A percentile compares a stretch with the other conserved stretches of the same genome.
Conservation (phyloP, 83 land plant genomes). For the Picea mariana region DNA sequence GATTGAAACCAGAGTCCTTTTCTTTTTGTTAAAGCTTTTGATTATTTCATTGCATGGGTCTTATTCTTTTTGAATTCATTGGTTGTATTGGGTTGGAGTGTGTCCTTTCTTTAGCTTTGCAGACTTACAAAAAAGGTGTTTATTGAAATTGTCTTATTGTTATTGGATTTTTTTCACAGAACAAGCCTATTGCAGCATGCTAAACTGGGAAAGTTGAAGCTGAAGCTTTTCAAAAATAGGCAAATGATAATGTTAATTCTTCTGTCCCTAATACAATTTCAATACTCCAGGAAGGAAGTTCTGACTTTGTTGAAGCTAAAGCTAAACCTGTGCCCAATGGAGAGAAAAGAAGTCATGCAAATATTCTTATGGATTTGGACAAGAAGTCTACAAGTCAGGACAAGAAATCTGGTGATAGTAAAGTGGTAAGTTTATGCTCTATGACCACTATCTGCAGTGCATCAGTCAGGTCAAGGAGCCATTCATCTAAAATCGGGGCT, state of each 20-base stretch:
- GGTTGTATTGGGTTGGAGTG: background rate
- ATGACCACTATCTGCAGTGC: background rate
- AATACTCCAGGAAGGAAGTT: background rate
- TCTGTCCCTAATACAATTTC: background rate
- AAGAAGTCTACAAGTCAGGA: conserved; percentile 1
- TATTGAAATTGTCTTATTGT: background rate
- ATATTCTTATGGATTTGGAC: background rate
- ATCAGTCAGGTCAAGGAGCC: background rate
- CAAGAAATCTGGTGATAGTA: background rate
- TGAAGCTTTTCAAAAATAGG: background rate
- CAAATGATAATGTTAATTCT: background rate
- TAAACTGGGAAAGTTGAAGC: conserved; percentile 8
- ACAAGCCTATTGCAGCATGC: background rate
- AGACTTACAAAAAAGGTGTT: background rate
- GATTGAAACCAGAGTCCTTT: too few species aligned
- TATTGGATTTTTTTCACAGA: background rate
- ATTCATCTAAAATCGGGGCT: conserved; percentile 3
- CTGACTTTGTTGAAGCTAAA: background rate
- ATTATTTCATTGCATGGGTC: too few species aligned
- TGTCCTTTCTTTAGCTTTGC: background rate
- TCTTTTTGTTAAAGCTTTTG: too few species aligned
- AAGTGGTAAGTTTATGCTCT: background rate
- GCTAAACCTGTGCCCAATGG: background rate
- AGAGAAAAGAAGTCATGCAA: background rate
- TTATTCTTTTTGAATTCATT: background rate